phyloP scores from a whole-genome alignment of 1,284 basidiomycete genomes.

The Apiotrichum akiyoshidainum region DNA sequence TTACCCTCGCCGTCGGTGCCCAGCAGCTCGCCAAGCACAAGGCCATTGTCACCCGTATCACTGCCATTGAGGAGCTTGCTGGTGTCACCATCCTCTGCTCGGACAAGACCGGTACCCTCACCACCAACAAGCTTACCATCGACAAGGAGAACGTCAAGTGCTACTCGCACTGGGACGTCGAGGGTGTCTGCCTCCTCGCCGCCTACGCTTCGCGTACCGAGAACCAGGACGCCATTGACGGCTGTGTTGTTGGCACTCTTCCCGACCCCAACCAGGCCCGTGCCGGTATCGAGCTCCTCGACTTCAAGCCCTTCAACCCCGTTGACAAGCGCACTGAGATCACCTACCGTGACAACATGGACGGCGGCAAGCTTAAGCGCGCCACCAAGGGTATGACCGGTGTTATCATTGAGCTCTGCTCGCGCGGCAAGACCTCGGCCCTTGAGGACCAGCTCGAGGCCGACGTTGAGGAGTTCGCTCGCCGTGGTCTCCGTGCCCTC shows the following conservation, averaged over 20 bases:
- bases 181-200: conserved; percentile 87
- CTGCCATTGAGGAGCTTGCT: conserved; percentile 93
- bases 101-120: conserved; percentile 95
- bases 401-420: conserved; percentile 91
- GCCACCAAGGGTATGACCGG: conserved; percentile 99
- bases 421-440: conserved; percentile 91
- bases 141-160: conserved; percentile 88
- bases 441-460: conserved; percentile 86
- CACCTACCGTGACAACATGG: conserved; percentile 83
- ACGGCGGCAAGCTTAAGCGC: conserved; percentile 90
- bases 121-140: conserved; percentile 98
- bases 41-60: conserved; percentile 97
- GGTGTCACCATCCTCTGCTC: conserved; percentile 96
- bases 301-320: conserved; percentile 99
- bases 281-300: conserved; percentile 87
- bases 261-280: conserved; percentile 72
- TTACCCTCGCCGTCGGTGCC: conserved; percentile 95
- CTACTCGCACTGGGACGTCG: conserved; percentile 81
- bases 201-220: conserved; percentile 96
- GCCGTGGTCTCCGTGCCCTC: conserved; percentile 94
- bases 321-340: conserved; percentile 99
- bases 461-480: conserved; percentile 92
- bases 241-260: conserved; percentile 77
- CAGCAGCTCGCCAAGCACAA: conserved; percentile 98
- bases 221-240: conserved; percentile 97